These are phyloP conservation scores for Globisporangium cylindrosporum DNA, from an alignment of 352 stramenopile species.

Conservation along the genomic window DNA sequence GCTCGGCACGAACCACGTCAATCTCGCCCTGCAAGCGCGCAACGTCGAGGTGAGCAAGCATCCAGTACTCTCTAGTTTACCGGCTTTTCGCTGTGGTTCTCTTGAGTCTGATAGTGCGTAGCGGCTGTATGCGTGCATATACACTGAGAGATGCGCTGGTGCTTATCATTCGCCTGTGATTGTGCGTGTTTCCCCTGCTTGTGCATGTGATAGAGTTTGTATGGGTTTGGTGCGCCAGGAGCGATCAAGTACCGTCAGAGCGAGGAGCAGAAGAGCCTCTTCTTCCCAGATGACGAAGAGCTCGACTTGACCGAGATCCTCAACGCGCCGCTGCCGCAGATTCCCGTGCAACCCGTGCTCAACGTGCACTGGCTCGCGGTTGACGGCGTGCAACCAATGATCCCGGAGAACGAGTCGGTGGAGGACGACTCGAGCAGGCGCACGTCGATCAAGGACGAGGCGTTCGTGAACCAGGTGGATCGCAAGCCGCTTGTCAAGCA, in stretches of 20 bases:
- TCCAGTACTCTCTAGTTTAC: too few species aligned
- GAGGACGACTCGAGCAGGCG: slow-evolving; percentile 64
- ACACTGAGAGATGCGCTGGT: not conserved
- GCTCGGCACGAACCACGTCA: slow-evolving; percentile 66
- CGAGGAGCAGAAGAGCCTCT: slow-evolving; percentile 57
- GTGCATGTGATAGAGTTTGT: slow-evolving; percentile 41
- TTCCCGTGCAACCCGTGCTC: slow-evolving; percentile 66
- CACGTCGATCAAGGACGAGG: slow-evolving; percentile 78
- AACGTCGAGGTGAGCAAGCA: slow-evolving; percentile 54
- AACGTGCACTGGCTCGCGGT: slow-evolving; percentile 85
- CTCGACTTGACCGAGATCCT: slow-evolving; percentile 66
- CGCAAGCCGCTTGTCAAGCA: slow-evolving; percentile 83
- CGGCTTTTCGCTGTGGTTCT: too few species aligned
- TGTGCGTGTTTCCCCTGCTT: not conserved
- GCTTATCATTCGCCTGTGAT: not conserved
- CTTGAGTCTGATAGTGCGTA: not conserved
- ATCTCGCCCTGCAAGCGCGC: slow-evolving; percentile 70
- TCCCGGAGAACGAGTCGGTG: slow-evolving; percentile 81
- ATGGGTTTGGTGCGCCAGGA: slow-evolving; percentile 63
- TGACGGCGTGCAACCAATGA: slow-evolving; percentile 77
- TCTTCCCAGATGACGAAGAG: slow-evolving; percentile 74
- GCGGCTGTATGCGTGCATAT: too few species aligned
- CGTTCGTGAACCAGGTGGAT: slow-evolving; percentile 63
- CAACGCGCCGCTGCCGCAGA: slow-evolving; percentile 68
- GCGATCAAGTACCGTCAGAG: slow-evolving; percentile 55